These are phyloP conservation scores for Sutorius australiensis DNA, from an alignment of 768 basidiomycete genomes.

Conservation along the genomic window DNA sequence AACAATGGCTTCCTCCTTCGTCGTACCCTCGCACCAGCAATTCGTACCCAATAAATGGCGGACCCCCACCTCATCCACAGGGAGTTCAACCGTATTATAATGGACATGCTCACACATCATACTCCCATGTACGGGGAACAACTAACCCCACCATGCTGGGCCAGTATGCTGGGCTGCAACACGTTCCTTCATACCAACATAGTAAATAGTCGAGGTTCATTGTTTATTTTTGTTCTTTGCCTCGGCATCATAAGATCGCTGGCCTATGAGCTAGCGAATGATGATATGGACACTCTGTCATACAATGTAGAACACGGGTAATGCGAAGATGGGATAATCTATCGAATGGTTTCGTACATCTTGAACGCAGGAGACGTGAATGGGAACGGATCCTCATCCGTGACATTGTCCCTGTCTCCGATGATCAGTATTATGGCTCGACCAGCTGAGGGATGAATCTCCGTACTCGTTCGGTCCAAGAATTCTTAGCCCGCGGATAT, in stretches of 20 bases:
- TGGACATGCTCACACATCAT: slow-evolving; percentile 22
- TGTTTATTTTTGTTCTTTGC: slow-evolving; percentile 9
- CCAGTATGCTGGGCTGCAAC: slow-evolving; percentile 28
- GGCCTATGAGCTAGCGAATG: slow-evolving; percentile 1
- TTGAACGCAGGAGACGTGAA: slow-evolving; percentile 64
- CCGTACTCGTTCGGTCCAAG: slow-evolving; percentile 80
- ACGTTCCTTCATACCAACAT: slow-evolving; percentile 29
- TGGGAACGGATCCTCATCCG: slow-evolving; percentile 68
- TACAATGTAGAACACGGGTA: slow-evolving; percentile 28
- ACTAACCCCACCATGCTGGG: slow-evolving; percentile 15
- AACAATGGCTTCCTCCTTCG: slow-evolving; percentile 23
- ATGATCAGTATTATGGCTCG: neutral
- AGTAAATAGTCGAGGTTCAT: slow-evolving; percentile 19
- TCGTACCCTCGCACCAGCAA: slow-evolving; percentile 24
- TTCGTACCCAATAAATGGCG: slow-evolving; percentile 18
- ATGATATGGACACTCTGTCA: slow-evolving; percentile 13
- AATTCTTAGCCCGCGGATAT: slow-evolving; percentile 87
- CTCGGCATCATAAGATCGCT: neutral
- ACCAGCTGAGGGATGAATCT: neutral
- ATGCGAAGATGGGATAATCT: slow-evolving; percentile 21
- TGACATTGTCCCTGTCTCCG: slow-evolving; percentile 36
- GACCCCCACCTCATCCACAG: slow-evolving; percentile 14
- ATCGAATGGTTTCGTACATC: slow-evolving; percentile 79
- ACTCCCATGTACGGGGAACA: slow-evolving; percentile 27
- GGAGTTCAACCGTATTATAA: slow-evolving; percentile 27